Percentiles rank a stretch among this genome's conserved stretches.
These are phyloP conservation scores for Baffinella frigidus DNA, from an alignment of 208 protist genomes.

Conservation along the genomic window DNA sequence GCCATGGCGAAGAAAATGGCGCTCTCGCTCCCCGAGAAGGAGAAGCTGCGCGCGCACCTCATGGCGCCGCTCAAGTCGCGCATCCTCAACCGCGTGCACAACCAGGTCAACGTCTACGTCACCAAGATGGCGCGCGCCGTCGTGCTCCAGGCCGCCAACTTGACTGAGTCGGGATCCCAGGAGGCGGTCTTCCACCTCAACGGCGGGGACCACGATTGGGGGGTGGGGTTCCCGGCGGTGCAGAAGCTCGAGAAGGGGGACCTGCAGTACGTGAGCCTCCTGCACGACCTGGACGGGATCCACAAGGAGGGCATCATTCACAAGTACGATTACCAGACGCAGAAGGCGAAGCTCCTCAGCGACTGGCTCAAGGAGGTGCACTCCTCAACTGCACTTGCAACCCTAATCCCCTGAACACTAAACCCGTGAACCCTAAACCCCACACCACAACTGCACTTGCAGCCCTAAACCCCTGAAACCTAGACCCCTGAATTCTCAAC, in stretches of 20 bases:
- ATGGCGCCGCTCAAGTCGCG: constrained; percentile 54
- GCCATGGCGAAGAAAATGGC: not conserved
- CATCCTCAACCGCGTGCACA: constrained; percentile 26
- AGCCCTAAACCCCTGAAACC: too few relatives aligned
- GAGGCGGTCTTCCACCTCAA: not conserved
- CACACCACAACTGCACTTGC: too few relatives aligned
- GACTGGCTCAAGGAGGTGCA: constrained; percentile 62
- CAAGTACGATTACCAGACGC: constrained; percentile 38
- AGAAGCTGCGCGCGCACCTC: constrained; percentile 45
- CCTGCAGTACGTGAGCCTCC: not conserved
- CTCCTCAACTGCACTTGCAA: too few relatives aligned
- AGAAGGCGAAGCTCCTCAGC: constrained; percentile 53
- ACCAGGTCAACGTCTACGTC: constrained; percentile 18
- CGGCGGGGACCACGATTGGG: not conserved
- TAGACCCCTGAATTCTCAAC: too few relatives aligned
- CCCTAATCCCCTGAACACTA: too few relatives aligned
- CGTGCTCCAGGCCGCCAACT: constrained; percentile 37
- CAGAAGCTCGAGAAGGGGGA: not conserved
- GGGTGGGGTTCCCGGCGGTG: not conserved
- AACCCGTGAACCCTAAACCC: too few relatives aligned
- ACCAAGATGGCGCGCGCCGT: constrained; percentile 34
- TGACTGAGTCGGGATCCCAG: not conserved
- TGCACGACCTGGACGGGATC: constrained; percentile 27
- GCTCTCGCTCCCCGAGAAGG: constrained; percentile 21
- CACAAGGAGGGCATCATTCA: constrained; percentile 26